phyloP scores from a whole-genome alignment of 139 green algal genomes.

The Chlamydomonas applanata region DNA sequence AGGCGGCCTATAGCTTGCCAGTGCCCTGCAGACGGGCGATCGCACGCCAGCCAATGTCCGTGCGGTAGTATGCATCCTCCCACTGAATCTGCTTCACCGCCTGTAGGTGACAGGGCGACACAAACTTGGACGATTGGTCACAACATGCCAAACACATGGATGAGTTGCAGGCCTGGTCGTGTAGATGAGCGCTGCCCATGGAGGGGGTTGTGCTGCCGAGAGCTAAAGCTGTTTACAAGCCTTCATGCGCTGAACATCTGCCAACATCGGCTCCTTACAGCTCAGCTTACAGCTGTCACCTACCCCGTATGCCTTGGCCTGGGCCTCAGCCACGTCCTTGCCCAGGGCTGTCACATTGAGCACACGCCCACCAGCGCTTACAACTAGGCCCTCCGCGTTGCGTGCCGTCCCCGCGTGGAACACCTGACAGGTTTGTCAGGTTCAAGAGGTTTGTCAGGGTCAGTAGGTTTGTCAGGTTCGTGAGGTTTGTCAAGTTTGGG shows the following conservation, averaged over 20 bases:
- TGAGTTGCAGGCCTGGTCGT: not conserved
- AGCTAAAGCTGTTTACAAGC: no score
- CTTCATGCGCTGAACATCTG: no score
- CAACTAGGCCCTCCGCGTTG: constrained; percentile 49
- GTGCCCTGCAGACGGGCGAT: constrained; percentile 40
- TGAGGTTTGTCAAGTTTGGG: no score
- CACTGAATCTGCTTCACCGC: constrained; percentile 79
- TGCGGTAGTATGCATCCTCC: constrained; percentile 79
- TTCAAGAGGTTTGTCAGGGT: no score
- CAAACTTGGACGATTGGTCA: not conserved
- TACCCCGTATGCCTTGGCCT: constrained; percentile 75
- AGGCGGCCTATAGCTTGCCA: no score
- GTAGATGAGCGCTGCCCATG: no score
- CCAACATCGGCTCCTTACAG: no score
- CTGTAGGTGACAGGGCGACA: constrained; percentile 17
- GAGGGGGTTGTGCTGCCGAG: no score
- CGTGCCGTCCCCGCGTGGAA: constrained; percentile 84
- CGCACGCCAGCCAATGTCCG: constrained; percentile 87
- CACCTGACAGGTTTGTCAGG: no score
- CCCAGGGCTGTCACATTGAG: constrained; percentile 80
- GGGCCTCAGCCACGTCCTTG: constrained; percentile 61
- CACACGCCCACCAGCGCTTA: constrained; percentile 75
- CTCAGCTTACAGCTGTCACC: not conserved
- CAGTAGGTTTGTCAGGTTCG: no score
- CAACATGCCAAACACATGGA: no score